Base-by-base conservation (phyloP, 768 basidiomycete genomes). In the Xerocomellus chrysenteron region DNA sequence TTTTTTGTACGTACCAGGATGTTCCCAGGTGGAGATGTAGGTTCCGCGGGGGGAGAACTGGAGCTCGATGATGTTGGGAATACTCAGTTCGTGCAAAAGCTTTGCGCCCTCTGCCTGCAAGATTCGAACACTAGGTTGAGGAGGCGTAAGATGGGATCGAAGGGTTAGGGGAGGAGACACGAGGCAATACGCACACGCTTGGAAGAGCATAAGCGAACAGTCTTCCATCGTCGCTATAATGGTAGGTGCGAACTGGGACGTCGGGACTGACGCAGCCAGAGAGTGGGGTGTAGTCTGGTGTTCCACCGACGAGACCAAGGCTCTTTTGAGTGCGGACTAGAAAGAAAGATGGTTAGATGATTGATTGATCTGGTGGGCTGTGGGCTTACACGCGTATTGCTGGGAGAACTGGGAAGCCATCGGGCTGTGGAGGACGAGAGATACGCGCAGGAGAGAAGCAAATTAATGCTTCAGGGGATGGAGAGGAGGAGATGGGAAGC, bases 21-120 rank as follows among this genome's bases (percentile, higher is more conserved):
- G 84, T 75, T 98, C 95, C 92, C 95, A 98, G 47, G 92, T 95
- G 51, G 93, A 95, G 42, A 99, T 68, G 73, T 92, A 98, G 0
- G 90, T 93, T 39, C 93, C 95, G 58, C 90, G 83, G 11, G 97
- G 95, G 6, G 96, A 98, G 74, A 99, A 97, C 65, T 82, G 82
- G 64, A 98, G 70, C 68, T 98, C 97, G 50, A 94, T 70, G 59
- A 90, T 81, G 65, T 87, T 90, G 65, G 87, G 80, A 48, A 91
- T 76, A 43, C 80, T 72, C 58, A 96, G 82, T 67, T 93, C 88
- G 62, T 83, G 83, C 57, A 94, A 78, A 55, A 93, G 79, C 69
- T 84, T 79, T 56, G 83, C 84, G 68, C 82, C 81, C 74, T 88
- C 82, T 63, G 89, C 86, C 73, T 91, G 82, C 74, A 82, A 83